Base-by-base conservation (phyloP, 495 filamentous ascomycete genomes). In the Penicillium cataractarum region DNA sequence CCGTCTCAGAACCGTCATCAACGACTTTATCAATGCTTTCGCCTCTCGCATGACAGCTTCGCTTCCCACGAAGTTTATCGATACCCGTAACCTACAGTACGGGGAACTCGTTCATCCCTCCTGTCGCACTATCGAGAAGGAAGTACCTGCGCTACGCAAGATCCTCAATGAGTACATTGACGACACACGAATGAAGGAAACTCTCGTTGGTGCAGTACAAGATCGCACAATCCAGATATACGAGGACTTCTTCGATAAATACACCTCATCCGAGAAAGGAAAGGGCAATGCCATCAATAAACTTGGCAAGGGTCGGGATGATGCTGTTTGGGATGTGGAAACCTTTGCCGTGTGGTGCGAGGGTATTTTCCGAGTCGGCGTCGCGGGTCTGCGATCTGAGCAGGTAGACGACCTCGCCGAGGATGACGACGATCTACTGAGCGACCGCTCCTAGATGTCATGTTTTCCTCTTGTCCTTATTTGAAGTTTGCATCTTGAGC, bases 1-100 rank as follows among this genome's bases (percentile, higher is more conserved):
- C 19, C 78, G 89, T 29, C 80, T 97, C 19, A 77, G 92, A 44
- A 88, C 87, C 22, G 87, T 88, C 15, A 95, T 97, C 65, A 90
- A 88, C 53, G 89, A 90, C 24, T 93, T 95, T 65, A 92, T 90
- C 32, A 86, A 84, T 59, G 75, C 73, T 22, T 84, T 84, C 62
- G 83, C 85, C 2, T 71, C 71, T 9, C 75, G 80, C 42, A 89
- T 88, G 80, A 87, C 83, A 2, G 75, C 77, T 27, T 75, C 82
- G 0, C 71, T 87, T 5, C 74, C 78, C 2, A 62, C 73, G 3
- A 79, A 79, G 48, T 78, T 81, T 60, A 69, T 77, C 37, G 78
- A 79, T 62, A 74, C 69, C 2, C 65, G 75, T 4, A 77, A 77
- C 58, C 62, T 77, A 8, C 68, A 77, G 51, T 69, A 65, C 19